Evolutionary conservation across 345 rosid species (phyloP).

Genomic region (Theobroma cacao): DNA sequence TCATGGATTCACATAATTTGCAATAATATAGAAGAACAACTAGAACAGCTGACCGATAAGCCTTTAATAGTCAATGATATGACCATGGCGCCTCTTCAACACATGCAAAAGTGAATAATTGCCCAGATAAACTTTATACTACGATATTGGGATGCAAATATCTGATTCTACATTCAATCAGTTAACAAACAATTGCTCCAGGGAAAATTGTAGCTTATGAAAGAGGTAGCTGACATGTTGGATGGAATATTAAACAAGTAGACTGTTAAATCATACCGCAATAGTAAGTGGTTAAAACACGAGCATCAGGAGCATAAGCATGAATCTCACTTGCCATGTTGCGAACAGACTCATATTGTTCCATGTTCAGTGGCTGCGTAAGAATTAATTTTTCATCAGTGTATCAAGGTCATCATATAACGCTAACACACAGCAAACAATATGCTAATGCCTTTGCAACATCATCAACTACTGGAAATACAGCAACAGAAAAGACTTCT

Average conservation of each 20-base stretch:
- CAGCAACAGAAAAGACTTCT: not conserved
- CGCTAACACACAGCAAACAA: not conserved
- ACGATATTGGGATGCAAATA: not conserved
- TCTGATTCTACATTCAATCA: not conserved
- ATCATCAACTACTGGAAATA: not conserved
- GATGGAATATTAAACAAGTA: constrained; percentile 13
- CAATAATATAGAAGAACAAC: not conserved
- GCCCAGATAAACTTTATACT: not conserved
- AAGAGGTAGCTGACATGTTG: not conserved
- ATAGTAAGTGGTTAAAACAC: constrained; percentile 88
- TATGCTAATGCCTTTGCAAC: not conserved
- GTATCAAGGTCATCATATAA: not conserved
- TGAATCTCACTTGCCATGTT: constrained; percentile 84
- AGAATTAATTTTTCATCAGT: constrained; percentile 18
- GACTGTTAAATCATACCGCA: constrained; percentile 51
- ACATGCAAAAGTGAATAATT: not conserved
- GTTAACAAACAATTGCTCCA: not conserved
- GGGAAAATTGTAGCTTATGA: not conserved
- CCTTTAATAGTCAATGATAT: not conserved
- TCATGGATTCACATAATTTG: not conserved
- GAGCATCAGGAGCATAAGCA: constrained; percentile 92
- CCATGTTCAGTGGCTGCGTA: constrained; percentile 87
- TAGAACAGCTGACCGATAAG: not conserved
- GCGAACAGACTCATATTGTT: constrained; percentile 76
- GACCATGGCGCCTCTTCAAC: not conserved